Evolutionary conservation across 73 alveolate genomes (phyloP).

Genomic region (Halteria grandinella): DNA sequence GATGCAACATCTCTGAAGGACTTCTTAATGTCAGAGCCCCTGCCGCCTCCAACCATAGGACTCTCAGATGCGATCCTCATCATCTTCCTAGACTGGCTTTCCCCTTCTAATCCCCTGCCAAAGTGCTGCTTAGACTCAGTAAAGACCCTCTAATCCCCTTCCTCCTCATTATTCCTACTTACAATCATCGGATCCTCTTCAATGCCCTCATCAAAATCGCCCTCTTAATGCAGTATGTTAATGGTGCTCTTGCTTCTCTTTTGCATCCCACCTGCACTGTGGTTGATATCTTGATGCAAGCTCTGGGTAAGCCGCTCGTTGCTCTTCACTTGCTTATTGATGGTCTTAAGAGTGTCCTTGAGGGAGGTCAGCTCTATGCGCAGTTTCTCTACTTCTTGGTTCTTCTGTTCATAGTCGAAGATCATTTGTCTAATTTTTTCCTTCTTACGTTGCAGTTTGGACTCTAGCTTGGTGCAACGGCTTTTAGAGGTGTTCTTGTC

Average conservation of each 20-base stretch:
- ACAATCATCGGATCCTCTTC: no score
- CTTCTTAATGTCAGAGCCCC: conserved; percentile 7
- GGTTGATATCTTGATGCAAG: not conserved
- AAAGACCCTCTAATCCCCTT: no score
- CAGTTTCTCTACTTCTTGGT: conserved; percentile 40
- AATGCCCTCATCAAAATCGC: conserved; percentile 52
- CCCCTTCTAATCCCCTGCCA: no score
- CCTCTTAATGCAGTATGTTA: conserved; percentile 23
- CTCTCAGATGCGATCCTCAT: no score
- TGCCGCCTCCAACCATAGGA: no score
- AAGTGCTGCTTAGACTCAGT: no score
- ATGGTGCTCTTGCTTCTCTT: conserved; percentile 10
- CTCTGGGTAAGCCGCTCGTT: conserved; percentile 7
- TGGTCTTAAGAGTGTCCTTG: conserved; percentile 3
- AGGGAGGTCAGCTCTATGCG: not conserved
- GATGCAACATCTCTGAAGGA: conserved; percentile 33
- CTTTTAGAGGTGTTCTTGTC: conserved; percentile 16
- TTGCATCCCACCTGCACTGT: not conserved
- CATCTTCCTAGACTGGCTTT: no score
- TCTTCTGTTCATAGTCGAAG: conserved; percentile 19
- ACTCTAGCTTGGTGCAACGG: conserved; percentile 7
- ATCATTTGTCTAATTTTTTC: conserved; percentile 31
- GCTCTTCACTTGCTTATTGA: conserved; percentile 21
- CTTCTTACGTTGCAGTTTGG: conserved; percentile 21
- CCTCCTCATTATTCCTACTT: no score